Conservation (phyloP, 768 basidiomycete species). For the Hygrophorus russula region DNA sequence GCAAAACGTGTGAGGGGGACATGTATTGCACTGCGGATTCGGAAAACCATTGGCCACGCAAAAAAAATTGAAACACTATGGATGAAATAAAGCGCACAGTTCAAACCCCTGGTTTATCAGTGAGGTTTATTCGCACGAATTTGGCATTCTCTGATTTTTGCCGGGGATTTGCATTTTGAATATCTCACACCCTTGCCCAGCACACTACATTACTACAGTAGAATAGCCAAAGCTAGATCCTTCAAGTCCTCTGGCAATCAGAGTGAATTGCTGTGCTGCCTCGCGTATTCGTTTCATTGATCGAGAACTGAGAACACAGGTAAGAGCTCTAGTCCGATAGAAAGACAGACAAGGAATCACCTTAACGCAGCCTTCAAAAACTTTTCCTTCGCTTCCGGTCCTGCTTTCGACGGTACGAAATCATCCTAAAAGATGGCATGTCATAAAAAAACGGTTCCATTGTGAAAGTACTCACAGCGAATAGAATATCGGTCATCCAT, state of each 20-base stretch:
- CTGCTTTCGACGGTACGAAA: slow-evolving; percentile 67
- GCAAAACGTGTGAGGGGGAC: no score
- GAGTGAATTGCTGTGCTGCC: slow-evolving; percentile 78
- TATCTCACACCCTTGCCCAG: no score
- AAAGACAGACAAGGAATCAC: slow-evolving; percentile 25
- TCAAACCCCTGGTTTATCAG: no score
- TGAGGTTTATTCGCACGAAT: no score
- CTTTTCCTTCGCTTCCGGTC: slow-evolving; percentile 62
- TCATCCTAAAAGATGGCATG: slow-evolving; percentile 39
- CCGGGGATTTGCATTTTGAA: no score
- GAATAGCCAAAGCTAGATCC: slow-evolving; percentile 83
- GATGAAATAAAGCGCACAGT: no score
- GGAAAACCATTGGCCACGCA: no score
- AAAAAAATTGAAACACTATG: no score
- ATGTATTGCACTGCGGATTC: no score
- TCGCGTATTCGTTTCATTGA: slow-evolving; percentile 67
- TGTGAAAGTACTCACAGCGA: slow-evolving; percentile 33
- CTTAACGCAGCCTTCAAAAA: slow-evolving; percentile 63
- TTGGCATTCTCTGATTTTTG: no score
- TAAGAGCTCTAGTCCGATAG: not conserved
- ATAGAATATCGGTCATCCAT: slow-evolving; percentile 70
- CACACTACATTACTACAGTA: slow-evolving; percentile 42
- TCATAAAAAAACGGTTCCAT: slow-evolving; percentile 4
- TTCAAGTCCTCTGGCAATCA: slow-evolving; percentile 76
- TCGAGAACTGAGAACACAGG: slow-evolving; percentile 38